phyloP scores from a whole-genome alignment of 345 rosid species.

The Acer saccharum region DNA sequence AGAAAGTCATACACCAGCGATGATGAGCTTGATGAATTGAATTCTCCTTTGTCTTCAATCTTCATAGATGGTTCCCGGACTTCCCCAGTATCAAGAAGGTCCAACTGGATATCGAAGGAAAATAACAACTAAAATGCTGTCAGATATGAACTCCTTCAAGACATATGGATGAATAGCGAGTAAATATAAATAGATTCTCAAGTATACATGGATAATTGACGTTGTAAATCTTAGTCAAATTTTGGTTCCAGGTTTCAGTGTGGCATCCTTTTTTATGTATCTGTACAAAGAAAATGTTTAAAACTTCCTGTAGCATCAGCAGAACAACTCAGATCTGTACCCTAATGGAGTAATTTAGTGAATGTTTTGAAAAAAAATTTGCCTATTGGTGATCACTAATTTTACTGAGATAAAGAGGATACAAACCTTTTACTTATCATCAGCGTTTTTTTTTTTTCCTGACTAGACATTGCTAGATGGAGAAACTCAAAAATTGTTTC shows the following conservation, averaged over 20 bases:
- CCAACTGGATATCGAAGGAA: conserved; percentile 41
- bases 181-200: conserved; percentile 16
- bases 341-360: neutral
- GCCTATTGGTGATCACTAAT: neutral
- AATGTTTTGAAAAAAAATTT: neutral
- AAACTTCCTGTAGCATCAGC: conserved; percentile 10
- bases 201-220: conserved; percentile 3
- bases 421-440: neutral
- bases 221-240: conserved; percentile 31
- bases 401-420: neutral
- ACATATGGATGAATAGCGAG: conserved; percentile 69
- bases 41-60: conserved; percentile 64
- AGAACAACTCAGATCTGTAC: neutral
- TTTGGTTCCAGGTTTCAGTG: conserved; percentile 11
- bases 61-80: conserved; percentile 35
- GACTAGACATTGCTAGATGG: neutral
- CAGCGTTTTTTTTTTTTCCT: no score
- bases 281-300: neutral
- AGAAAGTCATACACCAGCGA: conserved; percentile 82
- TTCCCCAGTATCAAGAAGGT: conserved; percentile 34
- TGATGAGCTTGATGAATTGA: conserved; percentile 88
- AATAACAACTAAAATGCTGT: conserved; percentile 31
- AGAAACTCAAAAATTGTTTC: neutral
- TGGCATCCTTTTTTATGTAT: neutral
- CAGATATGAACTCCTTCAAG: conserved; percentile 80